Evolutionary conservation across 176 grass and related monocot species (phyloP), one percentile per base, ranked within the genome.

Genomic region (Zizania latifolia): DNA sequence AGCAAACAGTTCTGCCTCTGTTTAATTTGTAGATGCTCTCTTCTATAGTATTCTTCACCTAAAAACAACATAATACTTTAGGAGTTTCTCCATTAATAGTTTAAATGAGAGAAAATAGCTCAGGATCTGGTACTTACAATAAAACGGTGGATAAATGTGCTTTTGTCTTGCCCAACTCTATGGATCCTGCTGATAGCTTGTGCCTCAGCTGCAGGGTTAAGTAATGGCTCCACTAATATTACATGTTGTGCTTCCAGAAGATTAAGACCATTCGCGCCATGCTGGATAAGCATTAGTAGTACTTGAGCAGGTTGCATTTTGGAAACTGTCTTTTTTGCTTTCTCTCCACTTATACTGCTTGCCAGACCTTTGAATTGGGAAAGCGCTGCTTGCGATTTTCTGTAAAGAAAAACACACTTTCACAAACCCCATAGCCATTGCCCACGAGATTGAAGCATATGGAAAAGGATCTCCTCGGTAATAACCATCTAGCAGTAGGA

Each of bases 241-340:
- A 97, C 90, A 82, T 97, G 90, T 38, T 92, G 94, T 71, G 90
- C 94, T 92, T 97, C 94, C 22, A 97, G 78, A n/a, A 97, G 90
- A 91, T 97, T 97, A 63, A 97, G 90, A 80, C 94, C 90, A 46
- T 93, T 97, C 32, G 94, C 91, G 6, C 94, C 94, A 66, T 97
- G 90, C 55, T 92, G 86, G 43, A 93, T 87, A 74, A 93, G 88
- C 94, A 97, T 97, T 84, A 97, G 69, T 29, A 97, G 76, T 45
- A 94, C 94, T 81, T 92, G 91, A 86, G 88, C 56, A 58, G 78
- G 64, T 36, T 70, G 86, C 41, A 45, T 62, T 64, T 82, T 68
- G 24, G 53, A 71, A 27, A 19, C 17, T 61, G 81, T 64, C 35
- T 14, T 50, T 65, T 83, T 87, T 62, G 61, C 33, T 65, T 73